Conservation (phyloP, 345 rosid genomes). For the Citrus mangshanensis region DNA sequence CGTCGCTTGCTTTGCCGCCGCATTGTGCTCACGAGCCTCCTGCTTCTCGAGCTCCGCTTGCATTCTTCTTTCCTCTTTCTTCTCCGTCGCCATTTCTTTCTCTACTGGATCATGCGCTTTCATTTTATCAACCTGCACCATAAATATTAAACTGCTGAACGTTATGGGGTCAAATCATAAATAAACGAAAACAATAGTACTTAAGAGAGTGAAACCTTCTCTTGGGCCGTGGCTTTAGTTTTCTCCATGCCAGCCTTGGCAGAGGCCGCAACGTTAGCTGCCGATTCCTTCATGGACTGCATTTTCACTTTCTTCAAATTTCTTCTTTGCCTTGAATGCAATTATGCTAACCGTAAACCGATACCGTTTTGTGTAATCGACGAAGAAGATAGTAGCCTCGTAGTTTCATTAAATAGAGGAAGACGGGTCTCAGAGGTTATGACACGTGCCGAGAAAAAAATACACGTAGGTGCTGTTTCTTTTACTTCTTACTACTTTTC, state of each 20-base stretch:
- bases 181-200: not conserved
- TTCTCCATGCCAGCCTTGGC: constrained; percentile 86
- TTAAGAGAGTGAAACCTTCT: constrained; percentile 43
- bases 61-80: constrained; percentile 44
- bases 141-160: not conserved
- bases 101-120: constrained; percentile 51
- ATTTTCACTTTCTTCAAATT: not conserved
- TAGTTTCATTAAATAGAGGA: not conserved
- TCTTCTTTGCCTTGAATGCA: too few species aligned
- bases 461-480: not conserved
- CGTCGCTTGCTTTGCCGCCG: too few species aligned
- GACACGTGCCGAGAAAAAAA: not conserved
- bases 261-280: constrained; percentile 70
- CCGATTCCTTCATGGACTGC: constrained; percentile 46
- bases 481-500: not conserved
- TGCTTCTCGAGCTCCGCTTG: constrained; percentile 60
- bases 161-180: not conserved
- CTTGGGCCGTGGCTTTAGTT: constrained; percentile 62
- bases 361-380: not conserved
- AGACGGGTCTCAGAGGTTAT: not conserved
- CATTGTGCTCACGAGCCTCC: constrained; percentile 26
- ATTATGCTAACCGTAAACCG: too few species aligned
- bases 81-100: constrained; percentile 63
- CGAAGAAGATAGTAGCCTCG: fast-evolving
- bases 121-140: constrained; percentile 50